A percentile compares a stretch with the other conserved stretches of the same genome.
These are phyloP conservation scores for Trapa bicornis DNA, from an alignment of 345 rosid genomes.

Conservation along the genomic window DNA sequence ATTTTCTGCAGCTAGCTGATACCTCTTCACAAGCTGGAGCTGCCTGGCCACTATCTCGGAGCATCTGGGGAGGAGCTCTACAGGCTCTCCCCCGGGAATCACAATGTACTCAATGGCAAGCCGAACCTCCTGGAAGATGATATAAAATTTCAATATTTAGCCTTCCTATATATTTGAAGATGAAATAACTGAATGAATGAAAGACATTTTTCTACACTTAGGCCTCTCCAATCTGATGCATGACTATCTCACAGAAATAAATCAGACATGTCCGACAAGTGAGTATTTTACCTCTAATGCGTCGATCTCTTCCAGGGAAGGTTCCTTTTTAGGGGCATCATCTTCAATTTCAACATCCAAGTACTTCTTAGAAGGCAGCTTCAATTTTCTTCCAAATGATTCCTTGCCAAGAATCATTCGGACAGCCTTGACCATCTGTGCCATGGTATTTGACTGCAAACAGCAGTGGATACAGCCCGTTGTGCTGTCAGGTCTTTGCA, in stretches of 20 bases:
- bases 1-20: slow-evolving; percentile 72
- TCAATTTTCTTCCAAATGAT: slow-evolving; percentile 35
- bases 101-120: slow-evolving; percentile 89
- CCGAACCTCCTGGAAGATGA: slow-evolving; percentile 56
- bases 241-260: not conserved
- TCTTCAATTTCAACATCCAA: slow-evolving; percentile 66
- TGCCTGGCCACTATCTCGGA: slow-evolving; percentile 77
- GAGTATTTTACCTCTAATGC: slow-evolving; percentile 69
- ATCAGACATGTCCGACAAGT: not conserved
- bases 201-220: not conserved
- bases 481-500: not conserved
- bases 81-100: slow-evolving; percentile 90
- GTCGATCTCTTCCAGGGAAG: slow-evolving; percentile 91
- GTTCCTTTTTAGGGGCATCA: slow-evolving; percentile 79
- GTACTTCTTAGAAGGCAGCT: slow-evolving; percentile 23
- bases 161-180: not conserved
- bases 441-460: slow-evolving; percentile 83
- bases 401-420: slow-evolving; percentile 75
- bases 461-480: not conserved
- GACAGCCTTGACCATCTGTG: slow-evolving; percentile 93
- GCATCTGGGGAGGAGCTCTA: slow-evolving; percentile 87
- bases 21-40: slow-evolving; percentile 80
- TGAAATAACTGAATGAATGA: not conserved
- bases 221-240: not conserved
- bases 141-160: not conserved